Evolutionary conservation across 768 basidiomycete genomes (phyloP), one percentile per base, ranked within the genome.

Genomic region (Crucibulum laeve): DNA sequence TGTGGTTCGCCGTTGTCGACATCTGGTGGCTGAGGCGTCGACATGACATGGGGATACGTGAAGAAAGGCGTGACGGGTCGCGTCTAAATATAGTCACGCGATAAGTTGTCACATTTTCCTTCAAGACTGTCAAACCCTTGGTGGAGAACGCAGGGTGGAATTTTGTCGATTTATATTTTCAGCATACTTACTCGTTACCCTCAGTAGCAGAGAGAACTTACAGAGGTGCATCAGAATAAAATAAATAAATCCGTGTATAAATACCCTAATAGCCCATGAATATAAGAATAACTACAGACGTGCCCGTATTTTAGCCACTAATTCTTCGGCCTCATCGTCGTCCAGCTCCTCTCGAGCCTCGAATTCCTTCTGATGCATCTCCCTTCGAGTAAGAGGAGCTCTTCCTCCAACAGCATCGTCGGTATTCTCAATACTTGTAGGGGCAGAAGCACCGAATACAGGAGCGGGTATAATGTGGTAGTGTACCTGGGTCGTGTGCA

Each of bases 401-500:
- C 37, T 40, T 15, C 40, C 46, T 32, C 47, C 49, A 21, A 51
- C 40, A 26, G 51, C 30, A 19, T 37, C 33, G 46, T 42, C 28
- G 34, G 45, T 45, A 25, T 53, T 15, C 42, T 33, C 43, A 35
- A 36, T 30, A 42, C 32, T 24, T 47, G 44, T 35, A 43, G 40
- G 25, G 51, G 42, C 26, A 18, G 13, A 10, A 8, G 57, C 43
- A 42, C 49, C 62, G 46, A 77, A 69, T 23, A 47, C 65, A 2
- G 86, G 86, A 1, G 86, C 84, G 1, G 85, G 86, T 43, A 88
- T 80, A 40, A 88, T 73, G 58, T 88, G 86, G 55, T 81, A 86
- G 57, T 87, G 86, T 23, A 87, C 85, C 84, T 86, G 45, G 25
- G 37, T 11, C 34, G 21, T 13, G 37, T 38, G 28, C 21, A 47